Evolutionary conservation across 1,284 basidiomycete species (phyloP).

Genomic region (Rhodofomes roseus): DNA sequence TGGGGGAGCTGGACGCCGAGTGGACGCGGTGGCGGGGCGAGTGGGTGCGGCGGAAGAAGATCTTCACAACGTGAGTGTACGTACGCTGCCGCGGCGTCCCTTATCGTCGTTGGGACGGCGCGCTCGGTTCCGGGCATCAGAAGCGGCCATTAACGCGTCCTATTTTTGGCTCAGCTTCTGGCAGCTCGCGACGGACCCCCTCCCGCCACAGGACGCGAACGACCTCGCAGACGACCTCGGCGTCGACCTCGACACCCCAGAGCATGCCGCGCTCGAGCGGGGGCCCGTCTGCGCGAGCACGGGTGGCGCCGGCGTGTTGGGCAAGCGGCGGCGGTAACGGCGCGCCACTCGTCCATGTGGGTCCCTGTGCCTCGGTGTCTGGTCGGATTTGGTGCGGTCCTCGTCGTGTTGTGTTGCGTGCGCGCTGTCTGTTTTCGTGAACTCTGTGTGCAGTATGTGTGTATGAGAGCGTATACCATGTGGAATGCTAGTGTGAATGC

Average conservation of each 20-base stretch:
- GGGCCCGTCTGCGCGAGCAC: constrained; percentile 40
- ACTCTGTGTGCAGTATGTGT: not conserved
- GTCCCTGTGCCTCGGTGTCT: not conserved
- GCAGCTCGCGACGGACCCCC: constrained; percentile 62
- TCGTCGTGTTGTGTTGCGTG: not conserved
- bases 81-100: not conserved
- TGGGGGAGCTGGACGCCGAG: constrained; percentile 56
- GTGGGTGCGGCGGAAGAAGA: constrained; percentile 66
- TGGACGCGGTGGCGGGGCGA: constrained; percentile 71
- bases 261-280: constrained; percentile 57
- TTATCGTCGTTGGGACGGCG: not conserved
- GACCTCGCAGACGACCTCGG: constrained; percentile 69
- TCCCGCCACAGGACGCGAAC: constrained; percentile 58
- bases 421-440: not conserved
- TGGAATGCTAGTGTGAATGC: too few relatives aligned
- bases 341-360: not conserved
- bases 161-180: constrained; percentile 52
- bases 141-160: constrained; percentile 1
- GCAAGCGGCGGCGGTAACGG: constrained; percentile 18
- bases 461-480: not conserved
- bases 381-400: not conserved
- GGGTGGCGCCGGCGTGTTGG: constrained; percentile 7
- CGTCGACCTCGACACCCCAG: constrained; percentile 66
- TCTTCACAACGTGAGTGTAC: constrained; percentile 61
- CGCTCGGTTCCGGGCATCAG: not conserved